Evolutionary conservation across 208 protist species (phyloP), one percentile per base, ranked within the genome.

Genomic region (Leishmania major): DNA sequence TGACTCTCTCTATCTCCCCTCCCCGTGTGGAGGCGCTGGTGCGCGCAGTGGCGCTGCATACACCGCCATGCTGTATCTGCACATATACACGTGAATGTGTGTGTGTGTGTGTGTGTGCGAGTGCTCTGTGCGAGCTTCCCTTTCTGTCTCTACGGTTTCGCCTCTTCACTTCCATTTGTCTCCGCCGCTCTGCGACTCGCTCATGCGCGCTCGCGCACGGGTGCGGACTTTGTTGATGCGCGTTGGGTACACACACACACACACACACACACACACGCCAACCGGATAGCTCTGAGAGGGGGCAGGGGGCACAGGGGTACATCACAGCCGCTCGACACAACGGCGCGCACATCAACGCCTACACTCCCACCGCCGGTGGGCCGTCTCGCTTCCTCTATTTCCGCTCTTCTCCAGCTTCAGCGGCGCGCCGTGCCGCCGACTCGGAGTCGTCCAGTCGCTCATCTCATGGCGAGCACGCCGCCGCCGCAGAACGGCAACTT

Each of bases 401-500:
- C 17, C 51, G 17, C 57, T 7, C 43, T 25, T 57, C 71, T 51
- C 13, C 7, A 11, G 8, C 15, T n/a, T 40, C 10, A 31, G 72
- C 17, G 13, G n/a, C 25, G 13, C 72, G 25, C 40, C 51, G 55
- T 78, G 75, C 75, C 75, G 1, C 53, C 57, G n/a, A 22, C 47
- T 17, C 75, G 55, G 31, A n/a, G 25, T 4, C 53, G 22, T 31
- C 57, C 47, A n/a, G 37, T 17, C n/a, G 19, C 57, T 25, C 49
- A 22, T 57, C 13, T 47, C 40, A 62, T 35, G 35, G 35, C 75
- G 35, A 49, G 55, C 40, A 49, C 22, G 3, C 53, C 57, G 22
- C 55, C 78, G 4, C 15, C 78, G 17, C 60, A 51, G 28, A 78
- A 77, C 25, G 66, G 83, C 22, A 59, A 71, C 43, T 86, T 83